Conservation (phyloP, 169 alveolate species). For the Hepatocystis sp. region DNA sequence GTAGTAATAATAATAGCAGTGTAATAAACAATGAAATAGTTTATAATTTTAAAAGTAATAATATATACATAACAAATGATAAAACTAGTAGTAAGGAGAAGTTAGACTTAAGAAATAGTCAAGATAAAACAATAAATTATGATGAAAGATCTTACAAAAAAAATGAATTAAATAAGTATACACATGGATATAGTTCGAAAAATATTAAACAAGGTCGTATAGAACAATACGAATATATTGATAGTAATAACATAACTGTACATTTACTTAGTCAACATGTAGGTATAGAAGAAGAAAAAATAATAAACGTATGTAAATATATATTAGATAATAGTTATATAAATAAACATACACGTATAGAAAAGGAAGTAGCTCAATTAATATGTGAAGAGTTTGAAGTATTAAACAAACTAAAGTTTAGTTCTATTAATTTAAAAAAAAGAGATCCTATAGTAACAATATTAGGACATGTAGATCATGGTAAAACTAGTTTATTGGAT, state of each 20-base stretch:
- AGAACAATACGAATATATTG: slow-evolving; percentile 18
- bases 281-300: slow-evolving; percentile 89
- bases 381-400: slow-evolving; percentile 94
- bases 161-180: too few relatives aligned
- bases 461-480: slow-evolving; percentile 99
- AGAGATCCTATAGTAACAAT: slow-evolving; percentile 95
- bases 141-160: too few relatives aligned
- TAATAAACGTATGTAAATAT: slow-evolving; percentile 92
- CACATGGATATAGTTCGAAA: not conserved
- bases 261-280: slow-evolving; percentile 85
- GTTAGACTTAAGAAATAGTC: too few relatives aligned
- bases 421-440: slow-evolving; percentile 86
- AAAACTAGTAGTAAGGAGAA: too few relatives aligned
- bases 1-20: too few relatives aligned
- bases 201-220: not conserved
- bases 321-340: slow-evolving; percentile 92
- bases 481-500: slow-evolving; percentile 96
- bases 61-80: too few relatives aligned
- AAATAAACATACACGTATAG: slow-evolving; percentile 89
- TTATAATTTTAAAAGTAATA: too few relatives aligned
- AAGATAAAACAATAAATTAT: too few relatives aligned
- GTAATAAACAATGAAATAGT: too few relatives aligned
- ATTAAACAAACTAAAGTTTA: slow-evolving; percentile 90
- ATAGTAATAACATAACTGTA: slow-evolving; percentile 72
- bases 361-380: slow-evolving; percentile 55